These are phyloP conservation scores for Claviceps pusilla DNA, from an alignment of 2,329 filamentous ascomycete species.

Conservation along the genomic window DNA sequence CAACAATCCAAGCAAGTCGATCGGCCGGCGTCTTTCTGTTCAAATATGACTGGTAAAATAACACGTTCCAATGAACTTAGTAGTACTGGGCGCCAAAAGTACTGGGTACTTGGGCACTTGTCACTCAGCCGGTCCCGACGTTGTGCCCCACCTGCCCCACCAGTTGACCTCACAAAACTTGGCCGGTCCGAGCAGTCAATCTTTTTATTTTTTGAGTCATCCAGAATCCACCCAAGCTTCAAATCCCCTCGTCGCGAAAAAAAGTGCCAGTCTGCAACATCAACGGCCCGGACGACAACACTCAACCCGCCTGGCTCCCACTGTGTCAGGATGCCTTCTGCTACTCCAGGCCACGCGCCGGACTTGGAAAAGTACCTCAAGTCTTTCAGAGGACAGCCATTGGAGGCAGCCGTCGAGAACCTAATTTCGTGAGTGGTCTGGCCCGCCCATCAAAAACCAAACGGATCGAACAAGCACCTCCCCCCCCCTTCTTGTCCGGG, in stretches of 20 bases:
- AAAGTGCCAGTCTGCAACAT: slow-evolving; percentile 1
- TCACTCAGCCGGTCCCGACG: neutral
- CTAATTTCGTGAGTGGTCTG: slow-evolving; percentile 55
- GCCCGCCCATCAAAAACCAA: neutral
- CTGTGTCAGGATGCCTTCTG: slow-evolving; percentile 18
- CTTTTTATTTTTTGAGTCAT: slow-evolving; percentile 2
- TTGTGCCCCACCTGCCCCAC: neutral
- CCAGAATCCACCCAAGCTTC: neutral
- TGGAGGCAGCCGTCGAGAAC: slow-evolving; percentile 72
- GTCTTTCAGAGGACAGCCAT: slow-evolving; percentile 56
- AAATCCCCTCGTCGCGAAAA: slow-evolving; percentile 2
- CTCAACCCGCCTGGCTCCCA: neutral
- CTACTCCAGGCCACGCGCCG: slow-evolving; percentile 38
- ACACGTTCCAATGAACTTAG: too few relatives aligned
- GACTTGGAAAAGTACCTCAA: slow-evolving; percentile 66
- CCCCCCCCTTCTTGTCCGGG: neutral
- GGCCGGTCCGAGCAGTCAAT: neutral
- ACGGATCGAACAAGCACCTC: too few relatives aligned
- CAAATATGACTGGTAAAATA: neutral
- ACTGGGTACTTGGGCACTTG: too few relatives aligned
- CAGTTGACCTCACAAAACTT: neutral
- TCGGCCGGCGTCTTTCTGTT: neutral
- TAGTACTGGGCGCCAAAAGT: too few relatives aligned
- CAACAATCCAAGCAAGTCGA: neutral
- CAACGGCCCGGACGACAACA: neutral